A percentile compares a stretch with the other conserved stretches of the same genome.
Evolutionary conservation across 768 basidiomycete genomes (phyloP).

Genomic region (Pseudohyphozyma bogoriensis): DNA sequence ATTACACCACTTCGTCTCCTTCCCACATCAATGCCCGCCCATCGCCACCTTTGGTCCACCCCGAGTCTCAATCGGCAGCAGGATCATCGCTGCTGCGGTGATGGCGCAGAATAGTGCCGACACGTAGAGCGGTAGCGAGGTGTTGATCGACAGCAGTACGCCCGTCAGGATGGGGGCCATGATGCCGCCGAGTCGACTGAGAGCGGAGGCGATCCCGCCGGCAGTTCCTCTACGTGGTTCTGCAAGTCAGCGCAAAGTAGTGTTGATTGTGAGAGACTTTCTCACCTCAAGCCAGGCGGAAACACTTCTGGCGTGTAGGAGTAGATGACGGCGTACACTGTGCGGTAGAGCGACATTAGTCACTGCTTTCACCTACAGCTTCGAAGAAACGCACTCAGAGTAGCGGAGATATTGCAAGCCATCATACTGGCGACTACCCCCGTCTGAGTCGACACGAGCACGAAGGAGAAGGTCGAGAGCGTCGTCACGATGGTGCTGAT

Average conservation of each 20-base stretch:
- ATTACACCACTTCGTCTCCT: too few relatives aligned
- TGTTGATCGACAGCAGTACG: slow-evolving; percentile 20
- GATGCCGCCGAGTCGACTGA: slow-evolving; percentile 56
- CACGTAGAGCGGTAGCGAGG: slow-evolving; percentile 25
- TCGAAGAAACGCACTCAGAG: slow-evolving; percentile 41
- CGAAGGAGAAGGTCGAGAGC: slow-evolving; percentile 61
- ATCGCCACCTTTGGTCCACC: not conserved
- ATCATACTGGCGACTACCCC: slow-evolving; percentile 58
- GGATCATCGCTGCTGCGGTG: slow-evolving; percentile 22
- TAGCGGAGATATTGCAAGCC: slow-evolving; percentile 65
- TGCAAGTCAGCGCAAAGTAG: not conserved
- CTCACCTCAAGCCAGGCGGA: slow-evolving; percentile 46
- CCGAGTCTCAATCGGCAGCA: slow-evolving; percentile 6
- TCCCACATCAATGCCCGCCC: not conserved
- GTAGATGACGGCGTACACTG: slow-evolving; percentile 21
- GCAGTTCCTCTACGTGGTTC: slow-evolving; percentile 64
- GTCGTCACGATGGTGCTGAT: slow-evolving; percentile 67
- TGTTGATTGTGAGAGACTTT: slow-evolving; percentile 28
- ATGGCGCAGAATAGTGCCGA: slow-evolving; percentile 20
- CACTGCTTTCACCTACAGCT: slow-evolving; percentile 21
- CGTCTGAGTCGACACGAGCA: slow-evolving; percentile 48
- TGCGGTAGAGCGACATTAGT: not conserved
- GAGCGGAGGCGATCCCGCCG: slow-evolving; percentile 72
- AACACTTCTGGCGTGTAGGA: slow-evolving; percentile 82
- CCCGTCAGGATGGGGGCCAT: slow-evolving; percentile 31